Base-by-base conservation (phyloP, 768 basidiomycete species). In the Artomyces pyxidatus region DNA sequence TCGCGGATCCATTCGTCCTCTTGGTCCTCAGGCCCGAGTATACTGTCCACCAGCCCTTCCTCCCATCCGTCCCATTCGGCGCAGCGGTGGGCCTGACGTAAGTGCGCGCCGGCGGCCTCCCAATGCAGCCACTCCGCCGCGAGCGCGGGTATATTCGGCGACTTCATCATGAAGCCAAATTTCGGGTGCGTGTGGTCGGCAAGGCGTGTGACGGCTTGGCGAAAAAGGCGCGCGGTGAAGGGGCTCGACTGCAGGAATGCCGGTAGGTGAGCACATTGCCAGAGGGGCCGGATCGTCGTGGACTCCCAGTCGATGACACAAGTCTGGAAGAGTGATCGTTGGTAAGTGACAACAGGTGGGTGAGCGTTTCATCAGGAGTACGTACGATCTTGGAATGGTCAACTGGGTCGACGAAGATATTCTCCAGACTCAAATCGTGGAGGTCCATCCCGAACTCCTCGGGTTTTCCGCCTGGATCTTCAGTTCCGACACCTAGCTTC, bases 21-120 rank as follows among this genome's bases (percentile, higher is more conserved):
- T 42, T 73, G 63, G 17, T 87, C 85, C 56, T 79, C 82, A 0
- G 80, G 75, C 1, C 86, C 87, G 17, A 91, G 70, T 27, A 89
- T 86, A 49, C 78, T 81, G 5, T 81, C 78, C 1, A 85, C 77
- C 16, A 92, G 70, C 0, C 87, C 88, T 61, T 91, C 88, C 59
- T 92, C 88, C 88, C 89, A 92, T 2, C 88, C 89, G 56, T 91
- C 88, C 88, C 88, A 91, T 61, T 92, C 88, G 29, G 74, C 78
- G 55, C 82, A 87, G 23, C 87, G 80, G 63, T 92, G 88, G 3
- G 84, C 86, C 66, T 83, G 73, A 40, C 89, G 78, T 44, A 88
- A 67, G 3, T 80, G 75, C 38, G 75, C 71, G 4, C 89, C 85
- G 14, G 74, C 59, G 3, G 74, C 67, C 61, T 91, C 88, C 56